Conservation (phyloP, 1,139 yeast species). For the Debaryomycetaceae sp. region DNA sequence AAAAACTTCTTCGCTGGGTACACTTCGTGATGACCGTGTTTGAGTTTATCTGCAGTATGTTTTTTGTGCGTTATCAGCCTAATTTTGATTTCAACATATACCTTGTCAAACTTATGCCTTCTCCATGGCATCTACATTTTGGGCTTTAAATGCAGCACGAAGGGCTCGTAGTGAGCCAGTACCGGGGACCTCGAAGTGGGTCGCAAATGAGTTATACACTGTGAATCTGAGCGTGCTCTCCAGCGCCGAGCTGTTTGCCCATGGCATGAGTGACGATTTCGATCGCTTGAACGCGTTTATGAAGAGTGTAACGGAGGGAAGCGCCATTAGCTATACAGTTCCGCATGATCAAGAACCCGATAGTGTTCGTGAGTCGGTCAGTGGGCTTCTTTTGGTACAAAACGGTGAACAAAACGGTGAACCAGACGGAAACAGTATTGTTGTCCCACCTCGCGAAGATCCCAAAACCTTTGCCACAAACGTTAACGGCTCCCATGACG, state of each 20-base stretch:
- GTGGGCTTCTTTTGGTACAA: too few species aligned
- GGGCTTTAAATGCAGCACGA: slow-evolving; percentile 34
- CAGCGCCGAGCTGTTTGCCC: slow-evolving; percentile 18
- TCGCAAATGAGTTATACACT: slow-evolving; percentile 27
- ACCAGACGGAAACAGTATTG: too few species aligned
- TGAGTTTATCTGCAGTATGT: slow-evolving; percentile 2
- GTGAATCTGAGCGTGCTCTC: slow-evolving; percentile 26
- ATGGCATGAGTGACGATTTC: slow-evolving; percentile 16
- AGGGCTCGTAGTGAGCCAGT: slow-evolving; percentile 22
- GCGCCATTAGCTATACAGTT: too few species aligned
- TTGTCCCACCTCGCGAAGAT: too few species aligned
- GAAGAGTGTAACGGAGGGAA: slow-evolving; percentile 14
- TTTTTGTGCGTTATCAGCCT: background rate
- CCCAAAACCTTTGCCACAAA: too few species aligned
- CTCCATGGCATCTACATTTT: slow-evolving; percentile 23
- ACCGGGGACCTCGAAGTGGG: slow-evolving; percentile 39
- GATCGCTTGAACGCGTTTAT: slow-evolving; percentile 21
- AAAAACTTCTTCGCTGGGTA: too few species aligned
- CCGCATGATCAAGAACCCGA: too few species aligned
- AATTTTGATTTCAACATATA: background rate
- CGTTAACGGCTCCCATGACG: too few species aligned
- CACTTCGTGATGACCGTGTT: background rate
- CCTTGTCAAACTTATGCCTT: background rate
- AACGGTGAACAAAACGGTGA: too few species aligned
- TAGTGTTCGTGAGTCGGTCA: too few species aligned